These are phyloP conservation scores for Apiosordaria backusii DNA, from an alignment of 495 filamentous ascomycete genomes.

Conservation along the genomic window DNA sequence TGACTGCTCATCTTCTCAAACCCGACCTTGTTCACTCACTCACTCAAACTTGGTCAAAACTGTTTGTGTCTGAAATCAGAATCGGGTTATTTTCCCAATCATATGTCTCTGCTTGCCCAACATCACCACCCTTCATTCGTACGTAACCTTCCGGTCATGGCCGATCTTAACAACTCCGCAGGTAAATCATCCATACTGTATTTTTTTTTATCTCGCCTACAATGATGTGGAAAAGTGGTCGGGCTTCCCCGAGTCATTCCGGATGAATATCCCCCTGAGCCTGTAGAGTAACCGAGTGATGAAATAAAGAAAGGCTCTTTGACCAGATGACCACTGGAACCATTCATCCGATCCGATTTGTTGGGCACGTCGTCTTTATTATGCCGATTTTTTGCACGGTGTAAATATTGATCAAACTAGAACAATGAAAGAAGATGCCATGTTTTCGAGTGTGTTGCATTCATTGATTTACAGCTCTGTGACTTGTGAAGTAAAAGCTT, in stretches of 20 bases:
- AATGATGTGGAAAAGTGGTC: too few relatives aligned
- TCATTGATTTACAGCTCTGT: not conserved
- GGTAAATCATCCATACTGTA: not conserved
- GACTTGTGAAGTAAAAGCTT: not conserved
- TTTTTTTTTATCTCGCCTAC: not conserved
- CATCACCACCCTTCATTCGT: not conserved
- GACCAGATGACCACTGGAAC: not conserved
- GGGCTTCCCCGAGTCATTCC: not conserved
- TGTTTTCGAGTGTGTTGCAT: not conserved
- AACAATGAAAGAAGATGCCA: not conserved
- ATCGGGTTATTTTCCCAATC: not conserved
- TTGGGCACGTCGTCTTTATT: not conserved
- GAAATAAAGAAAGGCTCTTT: not conserved
- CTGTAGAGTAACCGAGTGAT: not conserved
- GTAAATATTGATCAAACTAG: not conserved
- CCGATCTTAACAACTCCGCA: not conserved
- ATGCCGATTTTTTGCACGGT: not conserved
- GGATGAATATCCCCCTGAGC: not conserved
- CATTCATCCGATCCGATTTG: not conserved
- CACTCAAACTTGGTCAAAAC: not conserved
- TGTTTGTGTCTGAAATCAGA: not conserved
- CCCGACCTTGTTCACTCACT: not conserved
- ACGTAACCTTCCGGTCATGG: not conserved
- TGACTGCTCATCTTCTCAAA: not conserved
- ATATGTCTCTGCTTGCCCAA: not conserved